Conservation (phyloP, 352 stramenopile species). For the Pythium biforme region DNA sequence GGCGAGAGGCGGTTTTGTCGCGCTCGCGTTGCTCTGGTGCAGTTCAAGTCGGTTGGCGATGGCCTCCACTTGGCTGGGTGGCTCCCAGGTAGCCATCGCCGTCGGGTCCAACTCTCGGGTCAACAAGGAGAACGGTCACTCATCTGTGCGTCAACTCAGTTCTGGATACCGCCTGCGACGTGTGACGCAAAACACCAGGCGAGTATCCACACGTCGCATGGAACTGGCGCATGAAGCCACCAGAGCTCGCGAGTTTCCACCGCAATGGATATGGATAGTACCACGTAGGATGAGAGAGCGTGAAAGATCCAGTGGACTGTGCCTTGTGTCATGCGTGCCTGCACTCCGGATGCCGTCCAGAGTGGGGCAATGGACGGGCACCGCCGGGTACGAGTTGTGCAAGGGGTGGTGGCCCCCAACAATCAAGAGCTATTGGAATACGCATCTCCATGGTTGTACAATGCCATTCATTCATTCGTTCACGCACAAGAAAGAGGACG, state of each 20-base stretch:
- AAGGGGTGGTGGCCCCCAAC: too few relatives aligned
- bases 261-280: too few relatives aligned
- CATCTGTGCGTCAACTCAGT: neutral
- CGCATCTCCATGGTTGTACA: neutral
- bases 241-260: too few relatives aligned
- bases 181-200: neutral
- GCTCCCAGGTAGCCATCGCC: conserved; percentile 1
- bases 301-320: neutral
- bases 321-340: too few relatives aligned
- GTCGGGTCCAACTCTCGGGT: neutral
- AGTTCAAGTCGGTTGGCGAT: conserved; percentile 1
- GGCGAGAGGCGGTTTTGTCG: neutral
- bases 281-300: too few relatives aligned
- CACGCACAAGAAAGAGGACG: neutral
- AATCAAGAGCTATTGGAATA: too few relatives aligned
- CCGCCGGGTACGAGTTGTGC: too few relatives aligned
- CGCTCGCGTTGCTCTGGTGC: neutral
- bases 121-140: neutral
- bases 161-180: conserved; percentile 5
- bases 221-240: neutral
- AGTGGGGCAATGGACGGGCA: neutral
- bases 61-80: conserved; percentile 8
- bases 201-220: conserved; percentile 10
- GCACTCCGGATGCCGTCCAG: neutral
- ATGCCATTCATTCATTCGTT: too few relatives aligned